Evolutionary conservation across 2,329 filamentous ascomycete genomes (phyloP), one percentile per base, ranked within the genome.

Genomic region (Fusarium armeniacum): DNA sequence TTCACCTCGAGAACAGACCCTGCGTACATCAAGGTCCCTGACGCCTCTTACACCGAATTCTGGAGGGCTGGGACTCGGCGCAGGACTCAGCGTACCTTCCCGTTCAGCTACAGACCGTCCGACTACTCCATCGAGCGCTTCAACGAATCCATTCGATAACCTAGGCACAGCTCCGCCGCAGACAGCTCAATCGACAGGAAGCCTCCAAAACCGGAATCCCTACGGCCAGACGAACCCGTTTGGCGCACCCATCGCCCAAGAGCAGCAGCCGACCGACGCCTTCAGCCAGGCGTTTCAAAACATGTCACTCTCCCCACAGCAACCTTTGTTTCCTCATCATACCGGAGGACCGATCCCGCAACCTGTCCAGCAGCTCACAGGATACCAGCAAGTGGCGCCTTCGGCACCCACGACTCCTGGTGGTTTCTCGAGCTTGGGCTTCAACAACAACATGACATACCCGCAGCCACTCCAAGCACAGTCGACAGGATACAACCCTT

Each of bases 271-370:
- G 32, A 46, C 73, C 11, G 79, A 81, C 47, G 62, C 73, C 13
- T 79, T 94, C 20, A 88, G 89, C 67, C 88, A 91, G 72, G 89
- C 91, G 1, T 92, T 97, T 75, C 90, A 94, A 76, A 89, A 87
- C 67, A 85, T 97, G 79, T 89, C 92, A 38, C 81, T 97, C 3
- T 88, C 88, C 26, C 78, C 78, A 51, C 65, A 81, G 41, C 88
- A 89, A 70, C 87, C 88, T 38, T 82, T 94, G 32, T 94, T 94
- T 76, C 91, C 92, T 10, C 89, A 94, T 74, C 89, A 90, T 56
- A 94, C 92, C 2, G 91, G 92, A 56, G 92, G 88, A 24, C 68
- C 85, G 70, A 81, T 78, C 67, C 78, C 79, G 18, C 84, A 82
- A 70, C 75, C 82, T 38, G 65, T 68, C 30, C 71, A 81, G 38